These are phyloP conservation scores for Apophysomyces ossiformis DNA, from an alignment of 371 early-diverging fungal genomes.

Conservation along the genomic window DNA sequence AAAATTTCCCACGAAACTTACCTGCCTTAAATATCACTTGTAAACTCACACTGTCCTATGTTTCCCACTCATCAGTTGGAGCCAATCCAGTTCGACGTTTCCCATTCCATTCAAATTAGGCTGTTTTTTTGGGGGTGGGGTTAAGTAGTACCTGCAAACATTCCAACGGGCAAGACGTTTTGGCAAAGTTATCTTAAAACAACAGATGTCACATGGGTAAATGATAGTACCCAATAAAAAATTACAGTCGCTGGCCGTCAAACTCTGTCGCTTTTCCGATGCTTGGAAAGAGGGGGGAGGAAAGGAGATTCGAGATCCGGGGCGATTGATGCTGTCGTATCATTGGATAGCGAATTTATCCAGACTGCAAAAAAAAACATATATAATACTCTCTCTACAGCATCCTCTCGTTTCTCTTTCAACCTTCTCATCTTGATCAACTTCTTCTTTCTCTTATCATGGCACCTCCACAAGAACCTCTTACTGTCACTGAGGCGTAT, in stretches of 20 bases:
- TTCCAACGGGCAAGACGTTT: not conserved
- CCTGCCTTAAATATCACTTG: conserved; percentile 6
- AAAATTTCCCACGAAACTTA: conserved; percentile 11
- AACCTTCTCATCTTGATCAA: not conserved
- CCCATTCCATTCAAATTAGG: not conserved
- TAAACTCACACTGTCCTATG: not conserved
- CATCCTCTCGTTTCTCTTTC: not conserved
- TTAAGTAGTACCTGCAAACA: not conserved
- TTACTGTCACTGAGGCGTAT: not conserved
- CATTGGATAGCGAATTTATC: conserved; percentile 3
- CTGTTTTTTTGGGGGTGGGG: not conserved
- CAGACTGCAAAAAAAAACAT: not conserved
- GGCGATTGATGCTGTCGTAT: not conserved
- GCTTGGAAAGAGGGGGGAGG: not conserved
- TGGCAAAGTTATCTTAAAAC: not conserved
- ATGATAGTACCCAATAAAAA: not conserved
- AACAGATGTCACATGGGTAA: conserved; percentile 3
- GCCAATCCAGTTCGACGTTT: not conserved
- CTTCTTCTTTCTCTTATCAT: not conserved
- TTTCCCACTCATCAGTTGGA: not conserved
- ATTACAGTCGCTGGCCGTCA: not conserved
- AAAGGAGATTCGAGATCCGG: not conserved
- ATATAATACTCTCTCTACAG: conserved; percentile 5
- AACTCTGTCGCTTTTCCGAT: conserved; percentile 1
- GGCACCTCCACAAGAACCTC: conserved; percentile 11